Conservation (phyloP, 2,329 filamentous ascomycete species). For the Samsoniella hepiali region DNA sequence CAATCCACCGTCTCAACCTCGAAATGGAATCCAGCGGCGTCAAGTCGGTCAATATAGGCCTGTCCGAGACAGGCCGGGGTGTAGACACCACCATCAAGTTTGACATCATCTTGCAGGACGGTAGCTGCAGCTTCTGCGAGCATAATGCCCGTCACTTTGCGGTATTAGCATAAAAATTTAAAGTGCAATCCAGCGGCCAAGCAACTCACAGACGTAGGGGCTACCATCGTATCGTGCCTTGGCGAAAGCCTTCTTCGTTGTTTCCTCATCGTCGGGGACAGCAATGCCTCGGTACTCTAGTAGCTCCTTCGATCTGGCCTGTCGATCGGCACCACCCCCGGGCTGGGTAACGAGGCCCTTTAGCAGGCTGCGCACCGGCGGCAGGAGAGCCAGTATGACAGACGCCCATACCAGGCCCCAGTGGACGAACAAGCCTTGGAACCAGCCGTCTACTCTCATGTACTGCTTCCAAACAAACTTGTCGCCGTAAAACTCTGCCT, state of each 20-base stretch:
- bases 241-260: slow-evolving; percentile 50
- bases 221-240: slow-evolving; percentile 56
- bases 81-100: slow-evolving; percentile 63
- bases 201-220: slow-evolving; percentile 60
- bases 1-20: slow-evolving; percentile 43
- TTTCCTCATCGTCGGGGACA: slow-evolving; percentile 52
- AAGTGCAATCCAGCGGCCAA: neutral
- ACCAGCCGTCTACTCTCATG: slow-evolving; percentile 46
- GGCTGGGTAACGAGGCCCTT: slow-evolving; percentile 48
- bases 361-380: slow-evolving; percentile 45
- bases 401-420: slow-evolving; percentile 43
- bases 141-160: slow-evolving; percentile 61
- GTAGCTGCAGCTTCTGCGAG: slow-evolving; percentile 63
- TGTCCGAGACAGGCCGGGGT: slow-evolving; percentile 71
- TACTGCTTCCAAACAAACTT: slow-evolving; percentile 59
- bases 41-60: slow-evolving; percentile 60
- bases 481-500: slow-evolving; percentile 54
- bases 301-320: slow-evolving; percentile 55
- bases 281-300: slow-evolving; percentile 64
- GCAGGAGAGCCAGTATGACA: slow-evolving; percentile 42
- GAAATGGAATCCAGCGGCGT: slow-evolving; percentile 59
- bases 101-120: slow-evolving; percentile 59
- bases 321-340: slow-evolving; percentile 51
- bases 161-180: neutral
- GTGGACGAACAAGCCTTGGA: slow-evolving; percentile 50